phyloP scores from a whole-genome alignment of 176 grass and related monocot genomes.

The Aechmea fasciata region DNA sequence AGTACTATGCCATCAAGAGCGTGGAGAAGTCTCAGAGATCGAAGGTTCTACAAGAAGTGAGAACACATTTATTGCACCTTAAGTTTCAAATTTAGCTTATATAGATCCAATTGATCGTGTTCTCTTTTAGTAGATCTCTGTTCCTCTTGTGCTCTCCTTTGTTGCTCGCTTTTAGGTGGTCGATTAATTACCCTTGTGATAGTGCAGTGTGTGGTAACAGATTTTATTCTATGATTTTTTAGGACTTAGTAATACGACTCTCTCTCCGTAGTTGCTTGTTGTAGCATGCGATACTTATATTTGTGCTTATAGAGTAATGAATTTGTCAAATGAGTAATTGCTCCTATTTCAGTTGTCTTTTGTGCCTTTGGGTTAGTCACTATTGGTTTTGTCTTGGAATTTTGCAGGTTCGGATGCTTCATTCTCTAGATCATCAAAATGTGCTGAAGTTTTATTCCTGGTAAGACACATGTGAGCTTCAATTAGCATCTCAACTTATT shows the following conservation, averaged over 20 bases:
- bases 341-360: neutral
- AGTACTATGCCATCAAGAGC: slow-evolving; percentile 96
- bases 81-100: neutral
- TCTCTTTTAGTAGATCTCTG: neutral
- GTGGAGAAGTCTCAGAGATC: slow-evolving; percentile 92
- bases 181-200: no score
- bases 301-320: neutral
- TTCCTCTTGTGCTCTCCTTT: neutral
- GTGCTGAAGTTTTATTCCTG: slow-evolving; percentile 80
- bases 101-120: neutral
- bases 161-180: no score
- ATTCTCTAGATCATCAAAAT: slow-evolving; percentile 79
- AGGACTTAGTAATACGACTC: slow-evolving; percentile 1
- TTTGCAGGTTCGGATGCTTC: slow-evolving; percentile 79
- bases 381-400: slow-evolving; percentile 7
- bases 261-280: slow-evolving; percentile 4
- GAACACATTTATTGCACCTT: neutral
- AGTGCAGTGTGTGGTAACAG: no score
- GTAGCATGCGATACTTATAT: neutral
- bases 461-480: slow-evolving; percentile 32
- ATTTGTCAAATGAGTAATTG: neutral
- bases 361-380: slow-evolving; percentile 4
- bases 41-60: slow-evolving; percentile 95
- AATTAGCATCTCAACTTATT: neutral
- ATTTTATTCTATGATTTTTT: no score